Conservation (phyloP, 2,329 filamentous ascomycete genomes). For the Nigrograna mackinnonii region DNA sequence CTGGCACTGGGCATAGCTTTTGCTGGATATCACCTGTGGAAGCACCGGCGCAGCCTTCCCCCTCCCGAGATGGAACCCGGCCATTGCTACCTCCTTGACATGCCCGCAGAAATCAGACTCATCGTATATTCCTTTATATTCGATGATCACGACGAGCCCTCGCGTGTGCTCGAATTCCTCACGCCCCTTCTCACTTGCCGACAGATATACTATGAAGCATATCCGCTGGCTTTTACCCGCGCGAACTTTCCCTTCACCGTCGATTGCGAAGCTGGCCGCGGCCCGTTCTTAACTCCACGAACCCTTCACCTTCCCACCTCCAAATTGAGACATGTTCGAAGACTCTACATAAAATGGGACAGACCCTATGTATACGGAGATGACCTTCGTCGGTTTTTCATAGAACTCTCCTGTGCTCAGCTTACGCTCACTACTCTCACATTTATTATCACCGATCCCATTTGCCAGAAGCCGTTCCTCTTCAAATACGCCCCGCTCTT, state of each 20-base stretch:
- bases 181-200: slow-evolving; percentile 8
- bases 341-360: slow-evolving; percentile 2
- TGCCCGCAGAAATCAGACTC: slow-evolving; percentile 10
- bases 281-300: slow-evolving; percentile 2
- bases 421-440: slow-evolving; percentile 3
- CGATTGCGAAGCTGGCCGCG: not conserved
- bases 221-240: slow-evolving; percentile 4
- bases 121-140: slow-evolving; percentile 11
- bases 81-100: slow-evolving; percentile 11
- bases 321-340: slow-evolving; percentile 4
- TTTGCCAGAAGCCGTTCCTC: not conserved
- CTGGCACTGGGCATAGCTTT: slow-evolving; percentile 5
- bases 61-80: slow-evolving; percentile 5
- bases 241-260: slow-evolving; percentile 5
- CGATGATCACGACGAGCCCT: not conserved
- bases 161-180: slow-evolving; percentile 1
- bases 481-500: slow-evolving; percentile 1
- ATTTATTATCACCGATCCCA: not conserved
- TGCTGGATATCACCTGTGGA: slow-evolving; percentile 9
- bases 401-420: slow-evolving; percentile 1
- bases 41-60: not conserved
- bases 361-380: not conserved
- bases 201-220: slow-evolving; percentile 9
- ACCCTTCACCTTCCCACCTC: slow-evolving; percentile 3
- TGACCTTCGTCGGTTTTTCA: slow-evolving; percentile 1